Conservation (phyloP, 331 rosid genomes). For the Pyracantha coccinea region DNA sequence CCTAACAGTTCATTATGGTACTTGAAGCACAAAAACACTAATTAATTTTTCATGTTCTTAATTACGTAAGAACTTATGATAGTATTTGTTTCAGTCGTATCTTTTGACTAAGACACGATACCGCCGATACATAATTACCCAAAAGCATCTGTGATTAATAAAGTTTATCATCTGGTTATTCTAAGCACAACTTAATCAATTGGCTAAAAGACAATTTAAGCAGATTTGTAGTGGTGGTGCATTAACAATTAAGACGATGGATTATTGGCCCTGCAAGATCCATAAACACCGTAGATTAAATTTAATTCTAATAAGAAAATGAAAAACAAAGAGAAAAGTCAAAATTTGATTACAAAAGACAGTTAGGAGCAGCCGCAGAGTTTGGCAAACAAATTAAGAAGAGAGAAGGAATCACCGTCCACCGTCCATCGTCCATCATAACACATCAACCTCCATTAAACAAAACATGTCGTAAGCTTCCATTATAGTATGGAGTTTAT, state of each 20-base stretch:
- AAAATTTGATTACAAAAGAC: neutral
- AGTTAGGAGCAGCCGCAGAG: neutral
- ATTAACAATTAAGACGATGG: neutral
- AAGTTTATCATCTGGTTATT: neutral
- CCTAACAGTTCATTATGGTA: too few relatives aligned
- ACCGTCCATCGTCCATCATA: neutral
- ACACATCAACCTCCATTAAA: neutral
- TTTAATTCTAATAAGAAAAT: neutral
- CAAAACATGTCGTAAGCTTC: neutral
- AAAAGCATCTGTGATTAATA: neutral
- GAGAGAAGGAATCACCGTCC: neutral
- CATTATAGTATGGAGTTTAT: neutral
- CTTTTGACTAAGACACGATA: neutral
- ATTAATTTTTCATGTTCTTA: too few relatives aligned
- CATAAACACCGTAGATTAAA: constrained; percentile 3
- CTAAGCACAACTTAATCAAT: neutral
- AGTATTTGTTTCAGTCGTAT: too few relatives aligned
- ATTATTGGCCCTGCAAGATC: constrained; percentile 2
- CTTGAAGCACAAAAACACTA: too few relatives aligned
- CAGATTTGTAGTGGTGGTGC: neutral
- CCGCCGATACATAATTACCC: neutral
- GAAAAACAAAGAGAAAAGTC: neutral
- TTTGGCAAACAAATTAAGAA: constrained; percentile 1
- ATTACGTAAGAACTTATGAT: too few relatives aligned
- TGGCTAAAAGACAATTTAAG: neutral